Percentiles rank a stretch among this genome's conserved stretches.
Evolutionary conservation across 192 early-diverging fungal species (phyloP).

Genomic region (Phlyctochytrium bullatum): DNA sequence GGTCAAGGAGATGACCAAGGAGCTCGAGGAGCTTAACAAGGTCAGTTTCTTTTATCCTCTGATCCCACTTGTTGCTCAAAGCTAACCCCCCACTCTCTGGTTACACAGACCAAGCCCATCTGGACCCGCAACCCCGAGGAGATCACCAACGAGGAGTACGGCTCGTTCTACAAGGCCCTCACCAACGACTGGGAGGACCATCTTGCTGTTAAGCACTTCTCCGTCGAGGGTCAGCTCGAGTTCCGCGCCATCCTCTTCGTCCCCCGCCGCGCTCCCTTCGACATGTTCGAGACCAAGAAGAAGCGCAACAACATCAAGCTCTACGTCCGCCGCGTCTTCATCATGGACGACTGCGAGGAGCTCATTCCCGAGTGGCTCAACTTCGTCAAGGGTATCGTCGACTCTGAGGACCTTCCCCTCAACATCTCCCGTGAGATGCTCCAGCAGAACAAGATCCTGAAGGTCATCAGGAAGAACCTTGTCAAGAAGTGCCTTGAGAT

Average conservation of each 20-base stretch:
- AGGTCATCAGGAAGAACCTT: slow-evolving; percentile 99
- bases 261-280: slow-evolving; percentile 95
- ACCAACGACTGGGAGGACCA: slow-evolving; percentile 99
- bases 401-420: slow-evolving; percentile 99
- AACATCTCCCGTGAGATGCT: slow-evolving; percentile 99
- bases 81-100: neutral
- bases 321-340: slow-evolving; percentile 99
- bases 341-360: slow-evolving; percentile 99
- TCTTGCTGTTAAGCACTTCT: slow-evolving; percentile 97
- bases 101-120: slow-evolving; percentile 76
- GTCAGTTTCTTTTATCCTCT: slow-evolving; percentile 4
- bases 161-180: slow-evolving; percentile 97
- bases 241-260: slow-evolving; percentile 99
- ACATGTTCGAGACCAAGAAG: slow-evolving; percentile 98
- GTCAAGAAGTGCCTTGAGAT: slow-evolving; percentile 99
- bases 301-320: slow-evolving; percentile 99
- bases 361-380: slow-evolving; percentile 98
- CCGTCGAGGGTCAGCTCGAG: slow-evolving; percentile 98
- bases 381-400: slow-evolving; percentile 99
- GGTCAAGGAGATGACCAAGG: slow-evolving; percentile 83
- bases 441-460: slow-evolving; percentile 99
- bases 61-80: neutral
- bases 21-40: slow-evolving; percentile 97
- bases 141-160: slow-evolving; percentile 95
- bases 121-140: slow-evolving; percentile 99